phyloP scores from a whole-genome alignment of 768 basidiomycete genomes.

The Tulasnella sp. region DNA sequence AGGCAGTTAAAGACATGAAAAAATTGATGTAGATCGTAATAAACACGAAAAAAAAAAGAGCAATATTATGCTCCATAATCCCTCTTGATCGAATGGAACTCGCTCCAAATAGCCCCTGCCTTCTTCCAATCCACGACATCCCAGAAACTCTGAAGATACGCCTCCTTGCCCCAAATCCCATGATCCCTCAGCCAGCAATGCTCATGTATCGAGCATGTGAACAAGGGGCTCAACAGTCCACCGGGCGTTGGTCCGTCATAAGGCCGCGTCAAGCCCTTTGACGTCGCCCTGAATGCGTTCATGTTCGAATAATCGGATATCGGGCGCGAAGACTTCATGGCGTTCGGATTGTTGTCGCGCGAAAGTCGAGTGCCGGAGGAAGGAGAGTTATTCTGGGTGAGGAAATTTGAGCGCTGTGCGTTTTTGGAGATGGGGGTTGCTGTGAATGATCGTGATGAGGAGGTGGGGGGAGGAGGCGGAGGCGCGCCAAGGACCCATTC shows the following conservation, averaged over 20 bases:
- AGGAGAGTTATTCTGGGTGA: not conserved
- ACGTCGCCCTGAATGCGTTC: not conserved
- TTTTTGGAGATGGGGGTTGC: not conserved
- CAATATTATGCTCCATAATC: too few relatives aligned
- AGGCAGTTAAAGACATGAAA: too few relatives aligned
- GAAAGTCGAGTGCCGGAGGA: not conserved
- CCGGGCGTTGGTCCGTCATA: slow-evolving; percentile 32
- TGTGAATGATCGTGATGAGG: too few relatives aligned
- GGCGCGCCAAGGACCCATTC: slow-evolving; percentile 17
- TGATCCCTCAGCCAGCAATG: slow-evolving; percentile 79
- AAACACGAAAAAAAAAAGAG: too few relatives aligned
- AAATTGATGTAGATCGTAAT: too few relatives aligned
- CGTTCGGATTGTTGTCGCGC: slow-evolving; percentile 17
- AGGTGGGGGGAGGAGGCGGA: not conserved
- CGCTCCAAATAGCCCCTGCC: slow-evolving; percentile 27
- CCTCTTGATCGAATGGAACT: not conserved
- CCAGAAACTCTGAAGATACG: slow-evolving; percentile 79
- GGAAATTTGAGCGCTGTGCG: not conserved
- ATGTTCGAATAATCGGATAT: slow-evolving; percentile 20
- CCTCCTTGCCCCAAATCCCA: slow-evolving; percentile 85
- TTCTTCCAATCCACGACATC: slow-evolving; percentile 65
- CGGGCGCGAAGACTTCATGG: slow-evolving; percentile 25
- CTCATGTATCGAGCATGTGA: slow-evolving; percentile 70
- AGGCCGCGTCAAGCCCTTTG: slow-evolving; percentile 17
- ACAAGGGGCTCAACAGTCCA: slow-evolving; percentile 48